A percentile compares a stretch with the other conserved stretches of the same genome.
Conservation (phyloP, 2,329 filamentous ascomycete species). For the Acephala macrosclerotiorum region DNA sequence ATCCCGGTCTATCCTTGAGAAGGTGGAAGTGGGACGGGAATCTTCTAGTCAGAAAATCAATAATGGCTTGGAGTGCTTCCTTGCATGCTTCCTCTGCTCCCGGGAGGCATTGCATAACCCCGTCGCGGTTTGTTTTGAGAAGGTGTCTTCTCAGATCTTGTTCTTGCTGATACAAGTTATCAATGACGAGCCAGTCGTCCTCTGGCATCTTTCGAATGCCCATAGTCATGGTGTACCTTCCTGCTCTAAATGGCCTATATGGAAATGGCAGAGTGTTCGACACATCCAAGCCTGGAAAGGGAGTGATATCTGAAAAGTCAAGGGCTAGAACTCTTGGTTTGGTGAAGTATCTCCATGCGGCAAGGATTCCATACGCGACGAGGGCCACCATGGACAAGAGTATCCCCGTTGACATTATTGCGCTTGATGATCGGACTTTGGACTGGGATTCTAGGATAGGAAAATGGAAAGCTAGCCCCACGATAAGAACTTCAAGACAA, state of each 20-base stretch:
- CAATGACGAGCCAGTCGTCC: constrained; percentile 44
- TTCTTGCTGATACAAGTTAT: constrained; percentile 52
- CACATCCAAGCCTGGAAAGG: constrained; percentile 25
- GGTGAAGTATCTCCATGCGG: constrained; percentile 13
- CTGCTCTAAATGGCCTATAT: constrained; percentile 36
- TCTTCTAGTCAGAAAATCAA: constrained; percentile 50
- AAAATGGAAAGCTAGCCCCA: neutral
- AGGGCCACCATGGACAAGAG: constrained; percentile 8
- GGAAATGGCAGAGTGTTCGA: constrained; percentile 25
- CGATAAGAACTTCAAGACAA: neutral
- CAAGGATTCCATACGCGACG: constrained; percentile 1
- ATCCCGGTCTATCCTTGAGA: constrained; percentile 32
- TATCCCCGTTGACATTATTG: neutral
- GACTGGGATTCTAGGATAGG: neutral
- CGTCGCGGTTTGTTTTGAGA: constrained; percentile 47
- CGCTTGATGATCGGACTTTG: neutral
- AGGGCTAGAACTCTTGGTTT: constrained; percentile 22
- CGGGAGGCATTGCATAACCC: constrained; percentile 52
- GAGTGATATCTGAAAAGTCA: constrained; percentile 19
- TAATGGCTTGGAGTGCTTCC: constrained; percentile 54
- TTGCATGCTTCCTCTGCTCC: constrained; percentile 52
- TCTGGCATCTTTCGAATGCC: constrained; percentile 38
- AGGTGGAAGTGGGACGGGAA: constrained; percentile 52
- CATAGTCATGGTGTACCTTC: constrained; percentile 41
- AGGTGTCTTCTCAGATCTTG: constrained; percentile 50